A percentile compares a stretch with the other conserved stretches of the same genome.
Conservation (phyloP, 1,139 yeast species). For the Barnettozyma hawaiiensis region DNA sequence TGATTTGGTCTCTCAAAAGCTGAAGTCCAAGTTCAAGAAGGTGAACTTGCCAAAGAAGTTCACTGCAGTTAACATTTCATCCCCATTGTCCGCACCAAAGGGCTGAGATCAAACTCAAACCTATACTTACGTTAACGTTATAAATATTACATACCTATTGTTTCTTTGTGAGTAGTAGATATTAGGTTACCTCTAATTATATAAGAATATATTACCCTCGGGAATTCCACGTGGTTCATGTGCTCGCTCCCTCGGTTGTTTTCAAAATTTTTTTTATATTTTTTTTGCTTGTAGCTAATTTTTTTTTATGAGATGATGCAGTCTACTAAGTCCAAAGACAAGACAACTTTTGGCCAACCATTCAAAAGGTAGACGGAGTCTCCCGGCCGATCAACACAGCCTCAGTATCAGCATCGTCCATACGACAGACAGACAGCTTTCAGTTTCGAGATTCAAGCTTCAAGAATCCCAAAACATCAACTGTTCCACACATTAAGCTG, state of each 20-base stretch:
- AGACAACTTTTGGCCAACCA: too few species aligned
- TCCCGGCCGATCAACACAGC: background rate
- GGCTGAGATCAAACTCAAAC: background rate
- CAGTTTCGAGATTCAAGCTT: too few species aligned
- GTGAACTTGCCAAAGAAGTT: conserved; percentile 88
- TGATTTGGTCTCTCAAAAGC: conserved; percentile 79
- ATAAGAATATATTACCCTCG: background rate
- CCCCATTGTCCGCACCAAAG: conserved; percentile 38
- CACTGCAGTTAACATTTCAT: conserved; percentile 82
- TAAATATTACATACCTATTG: background rate
- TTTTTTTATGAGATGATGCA: too few species aligned
- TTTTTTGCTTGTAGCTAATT: background rate
- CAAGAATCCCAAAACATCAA: too few species aligned
- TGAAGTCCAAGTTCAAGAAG: conserved; percentile 76
- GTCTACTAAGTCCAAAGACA: too few species aligned
- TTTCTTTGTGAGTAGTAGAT: background rate
- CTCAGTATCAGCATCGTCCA: background rate
- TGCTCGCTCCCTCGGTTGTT: background rate
- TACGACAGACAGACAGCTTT: too few species aligned
- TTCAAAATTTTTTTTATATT: conserved; percentile 1
- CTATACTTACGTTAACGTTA: too few species aligned
- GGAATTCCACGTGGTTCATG: background rate
- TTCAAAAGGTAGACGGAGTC: background rate
- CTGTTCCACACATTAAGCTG: too few species aligned
- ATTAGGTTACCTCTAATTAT: too few species aligned